Evolutionary conservation across 1,284 basidiomycete genomes (phyloP), one percentile per base, ranked within the genome.

Genomic region (Austroboletus niveus): DNA sequence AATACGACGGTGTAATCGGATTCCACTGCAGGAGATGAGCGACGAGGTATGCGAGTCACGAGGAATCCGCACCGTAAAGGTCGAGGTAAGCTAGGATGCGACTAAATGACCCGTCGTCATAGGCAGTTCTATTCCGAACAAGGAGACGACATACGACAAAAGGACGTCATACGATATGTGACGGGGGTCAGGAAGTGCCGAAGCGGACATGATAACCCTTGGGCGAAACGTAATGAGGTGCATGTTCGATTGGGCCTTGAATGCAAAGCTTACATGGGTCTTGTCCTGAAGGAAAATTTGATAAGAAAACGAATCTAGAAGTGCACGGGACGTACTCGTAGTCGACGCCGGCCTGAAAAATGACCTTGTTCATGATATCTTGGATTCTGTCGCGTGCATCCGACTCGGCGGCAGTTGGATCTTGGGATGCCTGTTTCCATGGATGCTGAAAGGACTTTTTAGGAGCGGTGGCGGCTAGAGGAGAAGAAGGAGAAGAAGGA

Each of bases 301-400:
- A 52, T 64, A 7, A 64, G 53, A 47, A 55, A 45, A 53, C 24
- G 40, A 30, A 39, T 44, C 39, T 9, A 52, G 29, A 53, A 49
- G 40, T 31, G 40, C 43, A 45, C 27, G 43, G 27, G 14, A 72
- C 78, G 60, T 61, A 92, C 88, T 92, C 90, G 61, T 82, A 92
- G 70, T 93, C 91, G 49, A 93, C 87, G 2, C 91, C 90, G 36
- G 91, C 90, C 64, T 92, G 91, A 59, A 89, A 92, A 47, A 93
- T 89, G 71, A 92, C 75, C 63, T 75, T 81, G 34, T 72, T 66
- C 72, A 92, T 81, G 35, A 87, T 79, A 17, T 85, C 78, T 62
- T 88, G 81, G 15, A 87, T 69, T 52, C 71, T 71, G 47, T 78
- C 80, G 53, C 64, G 66, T 38, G 72, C 75, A 53, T 69, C 63